Evolutionary conservation across 257 asterid species (phyloP).

Genomic region (Salvia hispanica): DNA sequence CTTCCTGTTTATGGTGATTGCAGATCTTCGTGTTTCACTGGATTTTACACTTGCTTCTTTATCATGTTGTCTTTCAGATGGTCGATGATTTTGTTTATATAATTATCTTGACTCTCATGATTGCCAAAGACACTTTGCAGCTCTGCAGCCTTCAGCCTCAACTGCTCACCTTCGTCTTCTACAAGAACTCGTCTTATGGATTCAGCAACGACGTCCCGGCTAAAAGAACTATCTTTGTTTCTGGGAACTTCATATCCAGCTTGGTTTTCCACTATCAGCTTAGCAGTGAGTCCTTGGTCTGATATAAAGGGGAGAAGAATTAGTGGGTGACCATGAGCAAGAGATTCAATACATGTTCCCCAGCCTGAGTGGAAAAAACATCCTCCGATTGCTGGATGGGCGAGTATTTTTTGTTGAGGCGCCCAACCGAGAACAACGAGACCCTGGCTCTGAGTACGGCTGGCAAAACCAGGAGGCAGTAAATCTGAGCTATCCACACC

Average conservation of each 20-base stretch:
- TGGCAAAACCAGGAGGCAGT: slow-evolving; percentile 42
- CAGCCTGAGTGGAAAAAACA: slow-evolving; percentile 55
- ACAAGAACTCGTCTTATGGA: slow-evolving; percentile 42
- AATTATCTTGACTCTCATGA: slow-evolving; percentile 38
- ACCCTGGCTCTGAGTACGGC: slow-evolving; percentile 39
- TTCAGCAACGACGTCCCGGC: slow-evolving; percentile 37
- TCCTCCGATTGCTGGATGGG: slow-evolving; percentile 48
- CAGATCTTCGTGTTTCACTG: background rate
- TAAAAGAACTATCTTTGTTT: slow-evolving; percentile 49
- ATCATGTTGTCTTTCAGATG: slow-evolving; percentile 26
- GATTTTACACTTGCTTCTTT: slow-evolving; percentile 12
- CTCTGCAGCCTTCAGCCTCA: slow-evolving; percentile 38
- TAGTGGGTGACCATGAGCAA: slow-evolving; percentile 47
- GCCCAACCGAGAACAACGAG: slow-evolving; percentile 45
- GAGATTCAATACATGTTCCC: slow-evolving; percentile 49
- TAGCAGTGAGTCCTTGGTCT: slow-evolving; percentile 54
- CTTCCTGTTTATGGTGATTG: background rate
- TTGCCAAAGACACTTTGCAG: slow-evolving; percentile 36
- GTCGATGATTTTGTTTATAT: slow-evolving; percentile 43
- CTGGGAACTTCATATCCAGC: slow-evolving; percentile 50
- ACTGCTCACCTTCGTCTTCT: slow-evolving; percentile 33
- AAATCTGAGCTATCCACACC: slow-evolving; percentile 42
- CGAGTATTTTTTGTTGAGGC: slow-evolving; percentile 48
- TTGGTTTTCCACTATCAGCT: slow-evolving; percentile 45
- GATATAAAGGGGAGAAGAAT: slow-evolving; percentile 48